These are phyloP conservation scores for Echites panduratus DNA, from an alignment of 257 asterid genomes.

Conservation along the genomic window DNA sequence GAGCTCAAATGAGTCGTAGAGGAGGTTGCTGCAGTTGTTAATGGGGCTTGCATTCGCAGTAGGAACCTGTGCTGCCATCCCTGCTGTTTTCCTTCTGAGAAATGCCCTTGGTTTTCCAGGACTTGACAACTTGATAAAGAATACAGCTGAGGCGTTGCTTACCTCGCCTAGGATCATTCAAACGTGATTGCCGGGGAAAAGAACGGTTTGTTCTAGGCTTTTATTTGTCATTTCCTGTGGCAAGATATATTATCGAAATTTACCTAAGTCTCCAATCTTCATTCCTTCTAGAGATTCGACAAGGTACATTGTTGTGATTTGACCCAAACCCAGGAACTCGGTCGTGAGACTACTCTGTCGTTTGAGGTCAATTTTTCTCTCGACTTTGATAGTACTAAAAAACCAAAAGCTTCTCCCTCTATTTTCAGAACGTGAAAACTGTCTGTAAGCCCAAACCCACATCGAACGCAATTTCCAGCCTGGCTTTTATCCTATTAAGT, in stretches of 20 bases:
- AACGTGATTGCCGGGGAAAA: neutral
- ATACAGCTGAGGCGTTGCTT: neutral
- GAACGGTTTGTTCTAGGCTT: constrained; percentile 16
- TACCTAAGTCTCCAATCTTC: neutral
- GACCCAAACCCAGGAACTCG: too few relatives aligned
- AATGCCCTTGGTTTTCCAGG: neutral
- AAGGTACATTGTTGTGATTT: too few relatives aligned
- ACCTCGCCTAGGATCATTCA: neutral
- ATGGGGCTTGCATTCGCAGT: constrained; percentile 21
- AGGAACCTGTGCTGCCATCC: constrained; percentile 20
- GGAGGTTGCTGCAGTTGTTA: constrained; percentile 47
- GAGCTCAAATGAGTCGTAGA: constrained; percentile 57
- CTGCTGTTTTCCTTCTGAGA: neutral
- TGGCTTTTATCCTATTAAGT: too few relatives aligned
- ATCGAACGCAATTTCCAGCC: too few relatives aligned
- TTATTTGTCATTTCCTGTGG: constrained; percentile 6
- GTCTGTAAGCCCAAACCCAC: too few relatives aligned
- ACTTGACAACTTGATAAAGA: neutral
- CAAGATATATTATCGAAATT: too few relatives aligned
- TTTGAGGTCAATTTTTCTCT: too few relatives aligned
- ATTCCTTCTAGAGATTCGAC: neutral
- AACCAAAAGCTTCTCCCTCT: too few relatives aligned
- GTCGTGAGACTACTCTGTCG: too few relatives aligned
- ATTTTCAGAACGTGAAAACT: too few relatives aligned
- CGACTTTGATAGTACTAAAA: too few relatives aligned